phyloP scores from a whole-genome alignment of 2,329 filamentous ascomycete genomes.

The Chrysoporthe puriensis region DNA sequence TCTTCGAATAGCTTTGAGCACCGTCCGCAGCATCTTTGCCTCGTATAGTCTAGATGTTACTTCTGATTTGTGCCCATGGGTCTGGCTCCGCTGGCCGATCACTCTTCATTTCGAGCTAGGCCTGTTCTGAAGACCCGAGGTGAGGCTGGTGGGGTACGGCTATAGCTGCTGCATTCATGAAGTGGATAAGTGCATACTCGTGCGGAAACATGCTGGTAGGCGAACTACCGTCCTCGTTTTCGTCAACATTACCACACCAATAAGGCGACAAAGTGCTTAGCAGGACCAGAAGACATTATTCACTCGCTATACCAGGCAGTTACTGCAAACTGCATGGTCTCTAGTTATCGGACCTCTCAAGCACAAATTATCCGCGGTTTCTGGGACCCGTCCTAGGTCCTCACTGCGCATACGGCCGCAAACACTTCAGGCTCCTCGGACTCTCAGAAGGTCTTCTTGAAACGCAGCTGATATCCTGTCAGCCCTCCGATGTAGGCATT shows the following conservation, averaged over 20 bases:
- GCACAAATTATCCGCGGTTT: too few species aligned
- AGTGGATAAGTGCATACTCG: neutral
- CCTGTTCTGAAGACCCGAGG: neutral
- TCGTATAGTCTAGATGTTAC: slow-evolving; percentile 13
- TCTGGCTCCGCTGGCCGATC: slow-evolving; percentile 22
- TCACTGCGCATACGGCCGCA: too few species aligned
- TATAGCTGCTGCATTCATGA: neutral
- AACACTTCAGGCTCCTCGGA: too few species aligned
- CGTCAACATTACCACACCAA: neutral
- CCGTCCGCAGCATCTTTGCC: slow-evolving; percentile 42
- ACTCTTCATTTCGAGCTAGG: slow-evolving; percentile 23
- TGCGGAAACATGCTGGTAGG: neutral
- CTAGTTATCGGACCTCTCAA: too few species aligned
- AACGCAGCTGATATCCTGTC: too few species aligned
- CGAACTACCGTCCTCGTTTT: too few species aligned
- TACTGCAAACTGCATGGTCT: too few species aligned
- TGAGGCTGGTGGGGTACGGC: neutral
- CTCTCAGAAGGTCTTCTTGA: too few species aligned
- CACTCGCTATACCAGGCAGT: too few species aligned
- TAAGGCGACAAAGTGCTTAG: neutral
- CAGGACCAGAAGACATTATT: too few species aligned
- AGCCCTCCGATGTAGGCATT: too few species aligned
- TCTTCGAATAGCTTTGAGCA: slow-evolving; percentile 43
- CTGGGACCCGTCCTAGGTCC: too few species aligned
- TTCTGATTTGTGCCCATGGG: slow-evolving; percentile 1